phyloP scores from a whole-genome alignment of 768 basidiomycete genomes.

The Punctularia strigosozonata region DNA sequence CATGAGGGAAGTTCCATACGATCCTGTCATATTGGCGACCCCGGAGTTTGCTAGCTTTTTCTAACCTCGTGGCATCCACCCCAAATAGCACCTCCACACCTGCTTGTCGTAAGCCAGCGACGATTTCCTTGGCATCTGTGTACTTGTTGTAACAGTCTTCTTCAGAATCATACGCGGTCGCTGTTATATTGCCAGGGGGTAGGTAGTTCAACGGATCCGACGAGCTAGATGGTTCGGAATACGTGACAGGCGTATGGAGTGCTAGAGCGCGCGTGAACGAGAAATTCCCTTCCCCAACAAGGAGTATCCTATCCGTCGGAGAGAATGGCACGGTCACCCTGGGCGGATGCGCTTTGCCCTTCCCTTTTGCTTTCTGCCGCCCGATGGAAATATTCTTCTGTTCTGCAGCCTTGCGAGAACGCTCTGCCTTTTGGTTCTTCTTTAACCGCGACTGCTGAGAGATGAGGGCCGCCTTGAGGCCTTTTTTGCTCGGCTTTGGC shows the following conservation, averaged over 20 bases:
- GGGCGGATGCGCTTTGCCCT: conserved; percentile 15
- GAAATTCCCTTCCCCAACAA: conserved; percentile 93
- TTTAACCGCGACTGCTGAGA: conserved; percentile 59
- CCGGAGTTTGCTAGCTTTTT: conserved; percentile 44
- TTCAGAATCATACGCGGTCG: conserved; percentile 80
- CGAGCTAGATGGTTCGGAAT: no score
- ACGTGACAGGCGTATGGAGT: conserved; percentile 26
- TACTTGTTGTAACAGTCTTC: conserved; percentile 74
- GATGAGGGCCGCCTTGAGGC: conserved; percentile 55
- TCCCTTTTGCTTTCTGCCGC: conserved; percentile 29
- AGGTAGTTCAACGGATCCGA: conserved; percentile 45
- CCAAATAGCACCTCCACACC: conserved; percentile 69
- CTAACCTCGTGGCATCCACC: conserved; percentile 76
- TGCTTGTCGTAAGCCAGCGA: conserved; percentile 36
- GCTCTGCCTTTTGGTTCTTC: conserved; percentile 40
- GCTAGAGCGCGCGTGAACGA: conserved; percentile 78
- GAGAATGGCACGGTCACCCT: conserved; percentile 54
- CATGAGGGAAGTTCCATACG: conserved; percentile 95
- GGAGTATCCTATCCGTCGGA: conserved; percentile 52
- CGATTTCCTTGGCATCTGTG: conserved; percentile 52
- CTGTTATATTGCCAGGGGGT: conserved; percentile 57
- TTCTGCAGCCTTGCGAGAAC: conserved; percentile 41
- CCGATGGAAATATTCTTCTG: conserved; percentile 20
- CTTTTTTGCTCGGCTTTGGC: no score
- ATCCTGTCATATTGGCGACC: conserved; percentile 64